These are phyloP conservation scores for Graphilbum fragrans DNA, from an alignment of 2,329 filamentous ascomycete species.

Conservation along the genomic window DNA sequence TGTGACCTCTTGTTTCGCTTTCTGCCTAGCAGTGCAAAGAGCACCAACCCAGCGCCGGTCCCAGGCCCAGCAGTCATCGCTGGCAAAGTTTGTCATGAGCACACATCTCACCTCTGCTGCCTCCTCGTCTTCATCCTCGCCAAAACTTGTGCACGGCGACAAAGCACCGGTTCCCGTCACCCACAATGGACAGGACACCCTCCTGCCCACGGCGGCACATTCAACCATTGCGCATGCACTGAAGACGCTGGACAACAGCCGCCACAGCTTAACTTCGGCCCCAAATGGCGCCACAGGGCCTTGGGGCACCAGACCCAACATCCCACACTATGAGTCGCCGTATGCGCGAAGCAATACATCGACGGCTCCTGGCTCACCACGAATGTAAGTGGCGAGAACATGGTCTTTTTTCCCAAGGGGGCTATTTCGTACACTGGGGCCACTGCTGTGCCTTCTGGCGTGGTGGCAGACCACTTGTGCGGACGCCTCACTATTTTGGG, in stretches of 20 bases:
- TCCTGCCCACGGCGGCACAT: conserved; percentile 12
- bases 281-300: conserved; percentile 18
- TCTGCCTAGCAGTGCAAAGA: background rate
- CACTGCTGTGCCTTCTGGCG: too few species aligned
- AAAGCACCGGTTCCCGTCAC: conserved; percentile 13
- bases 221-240: conserved; percentile 17
- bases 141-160: conserved; percentile 9
- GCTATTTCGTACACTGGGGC: too few species aligned
- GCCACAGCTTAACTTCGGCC: conserved; percentile 11
- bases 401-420: too few species aligned
- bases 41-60: conserved; percentile 3
- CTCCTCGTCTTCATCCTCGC: conserved; percentile 18
- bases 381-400: conserved; percentile 34
- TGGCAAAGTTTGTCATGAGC: conserved; percentile 21
- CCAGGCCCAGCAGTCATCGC: conserved; percentile 15
- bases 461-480: too few species aligned
- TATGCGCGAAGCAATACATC: conserved; percentile 45
- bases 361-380: conserved; percentile 45
- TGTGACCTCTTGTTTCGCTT: background rate
- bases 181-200: conserved; percentile 12
- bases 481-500: too few species aligned
- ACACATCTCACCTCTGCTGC: conserved; percentile 18
- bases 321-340: conserved; percentile 35
- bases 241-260: conserved; percentile 17
- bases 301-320: conserved; percentile 17